These are phyloP conservation scores for Rhinocladiella similis DNA, from an alignment of 2,329 filamentous ascomycete species.

Conservation along the genomic window DNA sequence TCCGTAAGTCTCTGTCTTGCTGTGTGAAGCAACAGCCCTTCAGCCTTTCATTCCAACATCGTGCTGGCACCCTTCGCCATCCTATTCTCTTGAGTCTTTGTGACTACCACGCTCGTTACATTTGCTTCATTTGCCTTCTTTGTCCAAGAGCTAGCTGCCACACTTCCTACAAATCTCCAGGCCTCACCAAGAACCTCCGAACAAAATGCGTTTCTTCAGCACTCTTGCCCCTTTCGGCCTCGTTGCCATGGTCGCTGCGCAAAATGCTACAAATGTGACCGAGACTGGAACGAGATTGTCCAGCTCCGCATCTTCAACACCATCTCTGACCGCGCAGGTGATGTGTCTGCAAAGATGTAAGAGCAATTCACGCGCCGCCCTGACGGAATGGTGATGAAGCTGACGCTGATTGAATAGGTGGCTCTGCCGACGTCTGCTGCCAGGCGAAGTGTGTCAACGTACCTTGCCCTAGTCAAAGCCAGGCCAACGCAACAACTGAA, in stretches of 20 bases:
- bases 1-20: no score
- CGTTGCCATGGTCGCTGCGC: conserved; percentile 44
- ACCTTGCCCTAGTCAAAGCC: conserved; percentile 52
- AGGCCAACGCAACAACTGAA: conserved; percentile 52
- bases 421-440: conserved; percentile 50
- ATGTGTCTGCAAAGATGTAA: conserved; percentile 41
- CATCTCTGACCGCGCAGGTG: conserved; percentile 20
- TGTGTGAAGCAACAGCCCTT: no score
- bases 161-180: not conserved
- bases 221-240: conserved; percentile 37
- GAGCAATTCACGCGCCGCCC: conserved; percentile 8
- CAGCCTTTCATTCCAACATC: not conserved
- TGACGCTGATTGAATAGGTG: conserved; percentile 34
- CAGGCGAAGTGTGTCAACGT: conserved; percentile 52
- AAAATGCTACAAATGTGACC: conserved; percentile 28
- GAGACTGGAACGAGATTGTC: not conserved
- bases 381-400: not conserved
- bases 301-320: not conserved
- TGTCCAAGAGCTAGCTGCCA: not conserved
- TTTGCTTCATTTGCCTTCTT: not conserved
- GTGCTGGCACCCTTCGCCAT: conserved; percentile 11
- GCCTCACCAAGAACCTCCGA: not conserved
- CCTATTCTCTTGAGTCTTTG: not conserved
- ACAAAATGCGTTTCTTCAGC: conserved; percentile 22
- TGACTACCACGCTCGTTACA: not conserved